A percentile compares a stretch with the other conserved stretches of the same genome.
Conservation (phyloP, 1,139 yeast genomes). For the Sugiyamaella pinicola region DNA sequence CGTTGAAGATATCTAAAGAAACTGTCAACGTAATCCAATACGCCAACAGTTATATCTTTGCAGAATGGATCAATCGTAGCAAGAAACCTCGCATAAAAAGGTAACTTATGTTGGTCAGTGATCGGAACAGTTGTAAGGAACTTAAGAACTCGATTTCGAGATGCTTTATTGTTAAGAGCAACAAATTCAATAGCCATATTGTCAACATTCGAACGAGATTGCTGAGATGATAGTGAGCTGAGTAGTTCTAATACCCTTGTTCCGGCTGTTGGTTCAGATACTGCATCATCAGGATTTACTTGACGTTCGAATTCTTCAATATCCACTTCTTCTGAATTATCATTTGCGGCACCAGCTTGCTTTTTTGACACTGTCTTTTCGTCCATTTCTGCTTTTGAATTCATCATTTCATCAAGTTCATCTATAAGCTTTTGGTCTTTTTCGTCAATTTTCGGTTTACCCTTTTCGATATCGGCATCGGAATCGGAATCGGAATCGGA, state of each 20-base stretch:
- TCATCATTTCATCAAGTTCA: slow-evolving; percentile 18
- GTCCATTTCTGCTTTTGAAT: slow-evolving; percentile 16
- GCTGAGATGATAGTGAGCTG: slow-evolving; percentile 33
- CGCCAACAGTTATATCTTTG: slow-evolving; percentile 56
- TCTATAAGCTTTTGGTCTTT: slow-evolving; percentile 15
- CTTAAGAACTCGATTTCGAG: slow-evolving; percentile 60
- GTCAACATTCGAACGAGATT: slow-evolving; percentile 55
- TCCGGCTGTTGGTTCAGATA: slow-evolving; percentile 23
- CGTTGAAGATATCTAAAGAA: slow-evolving; percentile 34
- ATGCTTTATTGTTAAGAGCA: slow-evolving; percentile 69
- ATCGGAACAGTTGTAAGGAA: slow-evolving; percentile 48
- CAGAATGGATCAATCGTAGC: slow-evolving; percentile 57
- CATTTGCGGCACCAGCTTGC: slow-evolving; percentile 13
- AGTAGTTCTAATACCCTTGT: slow-evolving; percentile 30
- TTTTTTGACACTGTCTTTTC: slow-evolving; percentile 1
- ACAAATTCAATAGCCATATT: slow-evolving; percentile 60
- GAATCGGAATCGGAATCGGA: slow-evolving; percentile 24
- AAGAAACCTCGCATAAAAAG: slow-evolving; percentile 65
- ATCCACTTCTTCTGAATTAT: slow-evolving; percentile 24
- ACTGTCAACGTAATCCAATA: slow-evolving; percentile 57
- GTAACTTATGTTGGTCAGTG: slow-evolving; percentile 38
- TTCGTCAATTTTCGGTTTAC: slow-evolving; percentile 21
- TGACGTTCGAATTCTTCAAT: slow-evolving; percentile 27
- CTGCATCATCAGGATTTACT: slow-evolving; percentile 22
- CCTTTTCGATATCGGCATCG: slow-evolving; percentile 38